A percentile compares a stretch with the other conserved stretches of the same genome.
Evolutionary conservation across 148 eudicot species (phyloP).

Genomic region (Spergularia marina): DNA sequence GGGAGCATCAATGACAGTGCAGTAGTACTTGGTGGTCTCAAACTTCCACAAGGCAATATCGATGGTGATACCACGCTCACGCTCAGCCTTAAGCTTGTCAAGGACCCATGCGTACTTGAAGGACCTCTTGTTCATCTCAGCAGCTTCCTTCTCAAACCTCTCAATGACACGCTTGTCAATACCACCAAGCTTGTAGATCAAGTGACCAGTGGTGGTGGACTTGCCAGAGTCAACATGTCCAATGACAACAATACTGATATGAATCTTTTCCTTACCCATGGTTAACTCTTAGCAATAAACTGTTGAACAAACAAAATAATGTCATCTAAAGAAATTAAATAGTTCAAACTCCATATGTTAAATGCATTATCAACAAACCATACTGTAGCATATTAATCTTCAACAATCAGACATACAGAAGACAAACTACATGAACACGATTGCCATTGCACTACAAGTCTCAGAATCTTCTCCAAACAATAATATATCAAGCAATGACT

Average conservation of each 20-base stretch:
- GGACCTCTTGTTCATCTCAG: slow-evolving; percentile 72
- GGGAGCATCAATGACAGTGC: slow-evolving; percentile 62
- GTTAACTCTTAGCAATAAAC: background rate
- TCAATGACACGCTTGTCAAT: slow-evolving; percentile 69
- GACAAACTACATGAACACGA: too few species aligned
- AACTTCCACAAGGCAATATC: slow-evolving; percentile 60
- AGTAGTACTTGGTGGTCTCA: slow-evolving; percentile 57
- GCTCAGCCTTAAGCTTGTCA: slow-evolving; percentile 59
- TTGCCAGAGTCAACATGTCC: slow-evolving; percentile 63
- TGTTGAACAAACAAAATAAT: background rate
- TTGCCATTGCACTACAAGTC: too few species aligned
- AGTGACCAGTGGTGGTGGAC: slow-evolving; percentile 55
- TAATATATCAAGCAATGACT: too few species aligned
- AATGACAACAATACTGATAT: slow-evolving; percentile 50
- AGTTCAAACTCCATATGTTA: background rate
- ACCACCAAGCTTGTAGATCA: slow-evolving; percentile 64
- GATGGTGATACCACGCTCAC: slow-evolving; percentile 59
- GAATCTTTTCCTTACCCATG: slow-evolving; percentile 58
- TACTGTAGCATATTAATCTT: too few species aligned
- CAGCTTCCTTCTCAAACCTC: slow-evolving; percentile 61
- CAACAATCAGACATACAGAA: too few species aligned
- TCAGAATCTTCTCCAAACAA: too few species aligned
- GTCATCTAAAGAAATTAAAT: background rate
- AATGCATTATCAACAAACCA: too few species aligned
- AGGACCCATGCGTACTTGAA: slow-evolving; percentile 66